phyloP scores from a whole-genome alignment of 139 green algal genomes.

The Diplosphaera chodatii region DNA sequence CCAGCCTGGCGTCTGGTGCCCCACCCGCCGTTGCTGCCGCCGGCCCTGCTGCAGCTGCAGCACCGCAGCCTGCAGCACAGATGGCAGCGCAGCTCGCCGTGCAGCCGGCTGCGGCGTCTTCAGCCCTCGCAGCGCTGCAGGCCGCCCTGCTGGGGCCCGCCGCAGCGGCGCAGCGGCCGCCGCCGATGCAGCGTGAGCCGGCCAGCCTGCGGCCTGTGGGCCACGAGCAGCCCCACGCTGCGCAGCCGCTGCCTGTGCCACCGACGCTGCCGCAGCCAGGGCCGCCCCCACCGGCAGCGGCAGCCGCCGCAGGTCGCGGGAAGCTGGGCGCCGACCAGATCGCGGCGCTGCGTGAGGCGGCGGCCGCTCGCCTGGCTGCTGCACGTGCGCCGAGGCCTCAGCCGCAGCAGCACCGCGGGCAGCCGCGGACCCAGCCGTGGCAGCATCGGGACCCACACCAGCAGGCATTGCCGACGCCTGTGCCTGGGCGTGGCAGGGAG shows the following conservation, averaged over 20 bases:
- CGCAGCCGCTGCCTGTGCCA: slow-evolving; percentile 2
- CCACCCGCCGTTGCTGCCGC: neutral
- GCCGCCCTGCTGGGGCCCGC: neutral
- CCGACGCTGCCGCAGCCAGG: neutral
- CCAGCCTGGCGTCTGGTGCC: neutral
- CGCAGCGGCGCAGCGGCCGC: neutral
- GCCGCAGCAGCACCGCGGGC: neutral
- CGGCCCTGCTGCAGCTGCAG: neutral
- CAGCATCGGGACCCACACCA: neutral
- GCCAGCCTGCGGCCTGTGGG: neutral
- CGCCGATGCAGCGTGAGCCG: neutral
- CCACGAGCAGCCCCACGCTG: neutral
- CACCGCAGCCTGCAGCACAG: neutral
- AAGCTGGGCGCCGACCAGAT: neutral
- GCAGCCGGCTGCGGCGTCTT: neutral
- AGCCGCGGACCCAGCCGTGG: too few relatives aligned
- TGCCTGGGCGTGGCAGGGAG: slow-evolving; percentile 3
- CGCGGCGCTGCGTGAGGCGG: neutral
- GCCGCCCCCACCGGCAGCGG: neutral
- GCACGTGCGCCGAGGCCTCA: neutral
- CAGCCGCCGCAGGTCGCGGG: neutral
- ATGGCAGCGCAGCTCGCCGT: neutral
- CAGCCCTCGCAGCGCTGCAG: neutral
- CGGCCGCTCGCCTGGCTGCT: neutral
- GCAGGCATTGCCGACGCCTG: too few relatives aligned